Evolutionary conservation across 192 early-diverging fungal genomes (phyloP), one percentile per base, ranked within the genome.

Genomic region (Podila minutissima): DNA sequence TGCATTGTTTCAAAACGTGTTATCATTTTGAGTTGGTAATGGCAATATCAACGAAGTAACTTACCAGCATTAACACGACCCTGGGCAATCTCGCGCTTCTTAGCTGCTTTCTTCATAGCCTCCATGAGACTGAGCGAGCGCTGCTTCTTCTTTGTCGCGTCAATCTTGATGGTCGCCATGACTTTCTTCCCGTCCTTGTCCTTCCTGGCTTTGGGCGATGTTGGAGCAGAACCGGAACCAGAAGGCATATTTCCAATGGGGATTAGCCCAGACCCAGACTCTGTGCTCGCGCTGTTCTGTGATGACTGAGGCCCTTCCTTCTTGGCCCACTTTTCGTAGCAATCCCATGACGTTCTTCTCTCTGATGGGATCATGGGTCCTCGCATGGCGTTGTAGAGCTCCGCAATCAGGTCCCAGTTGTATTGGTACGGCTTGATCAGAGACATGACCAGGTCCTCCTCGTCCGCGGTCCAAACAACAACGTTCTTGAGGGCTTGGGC

Each of bases 331-430:
- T 89, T 86, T 46, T 85, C 69, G 69, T 89, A 89, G 49, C 92
- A 93, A 31, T 93, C 93, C 85, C 89, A 94, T 11, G 90, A 84
- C 11, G 86, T 88, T 17, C 91, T 73, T 41, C 75, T 75, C 55
- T 88, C 86, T 2, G 87, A 87, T 32, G 75, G 83, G 17, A 86
- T 77, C 5, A 87, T 60, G 26, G 87, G 83, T 11, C 76, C 77
- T 28, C 88, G 87, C 28, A 81, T 74, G 2, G 85, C 82, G 59
- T 87, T 89, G 22, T 93, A 82, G 1, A 89, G 67, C 31, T 93
- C 92, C n/a, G 84, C 68, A 26, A 95, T 90, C 20, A 91, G 66
- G 35, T 83, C 77, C 92, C 92, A 95, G 75, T 95, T 93, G 69
- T 85, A 88, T 35, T 84, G 75, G 68, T 88, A 90, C 20, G 85